phyloP scores from a whole-genome alignment of 2,329 filamentous ascomycete genomes.

The Neoascochyta sp. region DNA sequence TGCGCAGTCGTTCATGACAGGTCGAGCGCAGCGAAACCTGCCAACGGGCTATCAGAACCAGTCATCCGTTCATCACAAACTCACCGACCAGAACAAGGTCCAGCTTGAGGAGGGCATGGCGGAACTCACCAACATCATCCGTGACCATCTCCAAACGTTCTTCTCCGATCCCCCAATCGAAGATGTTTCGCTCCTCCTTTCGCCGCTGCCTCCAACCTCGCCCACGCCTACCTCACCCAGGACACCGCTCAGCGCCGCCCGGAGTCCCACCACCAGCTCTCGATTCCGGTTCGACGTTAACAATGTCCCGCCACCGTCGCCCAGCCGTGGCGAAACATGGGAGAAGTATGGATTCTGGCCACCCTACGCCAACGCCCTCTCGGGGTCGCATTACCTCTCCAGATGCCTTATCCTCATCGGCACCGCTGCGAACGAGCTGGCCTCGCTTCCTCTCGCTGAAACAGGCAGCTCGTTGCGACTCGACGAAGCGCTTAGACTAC shows the following conservation, averaged over 20 bases:
- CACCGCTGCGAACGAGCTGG: slow-evolving; percentile 83
- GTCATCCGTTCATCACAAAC: slow-evolving; percentile 73
- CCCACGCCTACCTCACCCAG: slow-evolving; percentile 60
- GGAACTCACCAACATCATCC: slow-evolving; percentile 79
- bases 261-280: slow-evolving; percentile 61
- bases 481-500: slow-evolving; percentile 67
- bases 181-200: slow-evolving; percentile 83
- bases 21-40: slow-evolving; percentile 73
- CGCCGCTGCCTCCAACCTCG: slow-evolving; percentile 68
- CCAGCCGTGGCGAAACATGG: slow-evolving; percentile 73
- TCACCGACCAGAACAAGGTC: slow-evolving; percentile 66
- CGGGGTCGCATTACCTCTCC: slow-evolving; percentile 84
- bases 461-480: slow-evolving; percentile 46
- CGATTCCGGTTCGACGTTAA: slow-evolving; percentile 76
- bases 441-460: slow-evolving; percentile 66
- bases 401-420: slow-evolving; percentile 79
- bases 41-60: slow-evolving; percentile 79
- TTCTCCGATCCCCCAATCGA: slow-evolving; percentile 87
- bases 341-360: slow-evolving; percentile 97
- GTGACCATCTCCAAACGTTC: slow-evolving; percentile 74
- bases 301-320: slow-evolving; percentile 74
- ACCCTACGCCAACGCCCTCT: slow-evolving; percentile 84
- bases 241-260: slow-evolving; percentile 52
- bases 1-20: slow-evolving; percentile 83
- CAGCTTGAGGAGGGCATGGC: slow-evolving; percentile 73